A percentile compares a stretch with the other conserved stretches of the same genome.
Conservation (phyloP, 768 basidiomycete genomes). For the Mrakia blollopis region DNA sequence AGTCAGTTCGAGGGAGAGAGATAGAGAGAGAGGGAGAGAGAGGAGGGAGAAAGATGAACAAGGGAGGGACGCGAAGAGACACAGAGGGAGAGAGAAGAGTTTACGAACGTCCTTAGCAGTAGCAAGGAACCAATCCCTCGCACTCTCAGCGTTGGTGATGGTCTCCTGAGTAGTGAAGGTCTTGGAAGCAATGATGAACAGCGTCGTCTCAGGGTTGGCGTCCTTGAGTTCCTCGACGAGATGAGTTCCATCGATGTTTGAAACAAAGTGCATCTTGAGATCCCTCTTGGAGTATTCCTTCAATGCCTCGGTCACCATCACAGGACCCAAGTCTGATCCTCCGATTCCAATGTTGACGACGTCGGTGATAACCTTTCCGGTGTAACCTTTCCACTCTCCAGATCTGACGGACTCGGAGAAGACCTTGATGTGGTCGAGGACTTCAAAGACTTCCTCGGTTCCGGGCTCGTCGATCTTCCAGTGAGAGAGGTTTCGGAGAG, state of each 20-base stretch:
- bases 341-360: conserved; percentile 99
- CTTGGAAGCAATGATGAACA: conserved; percentile 98
- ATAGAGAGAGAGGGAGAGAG: neutral
- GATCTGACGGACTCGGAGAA: conserved; percentile 79
- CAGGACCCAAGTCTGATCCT: conserved; percentile 93
- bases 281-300: conserved; percentile 88
- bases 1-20: neutral
- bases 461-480: conserved; percentile 77
- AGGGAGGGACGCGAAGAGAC: conserved; percentile 10
- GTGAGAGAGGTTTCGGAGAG: conserved; percentile 66
- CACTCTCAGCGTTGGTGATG: conserved; percentile 94
- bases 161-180: conserved; percentile 99
- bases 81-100: too few species aligned
- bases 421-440: conserved; percentile 83
- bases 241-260: conserved; percentile 98
- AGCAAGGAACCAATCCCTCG: conserved; percentile 87
- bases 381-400: conserved; percentile 94
- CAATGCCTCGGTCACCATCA: conserved; percentile 98
- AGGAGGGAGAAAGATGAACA: neutral
- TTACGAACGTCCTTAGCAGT: conserved; percentile 65
- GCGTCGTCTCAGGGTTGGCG: conserved; percentile 83
- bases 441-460: conserved; percentile 71
- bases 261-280: conserved; percentile 80
- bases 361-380: conserved; percentile 86
- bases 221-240: conserved; percentile 75